A percentile compares a stretch with the other conserved stretches of the same genome.
phyloP scores from a whole-genome alignment of 768 basidiomycete genomes.

The Clavaria fumosa region DNA sequence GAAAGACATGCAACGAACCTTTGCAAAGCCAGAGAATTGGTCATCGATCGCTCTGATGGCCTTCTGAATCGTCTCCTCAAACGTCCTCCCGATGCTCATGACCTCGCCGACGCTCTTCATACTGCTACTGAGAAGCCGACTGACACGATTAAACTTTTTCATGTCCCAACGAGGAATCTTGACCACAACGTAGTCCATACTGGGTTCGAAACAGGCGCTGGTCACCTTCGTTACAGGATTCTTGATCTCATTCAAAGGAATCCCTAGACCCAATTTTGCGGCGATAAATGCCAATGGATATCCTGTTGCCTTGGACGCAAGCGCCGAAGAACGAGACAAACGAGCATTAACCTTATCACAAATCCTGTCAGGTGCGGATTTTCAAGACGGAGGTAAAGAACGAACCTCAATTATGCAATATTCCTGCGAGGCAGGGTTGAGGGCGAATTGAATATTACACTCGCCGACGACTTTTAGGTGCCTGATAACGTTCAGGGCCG shows the following conservation, averaged over 20 bases:
- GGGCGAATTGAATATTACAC: conserved; percentile 98
- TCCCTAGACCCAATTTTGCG: conserved; percentile 92
- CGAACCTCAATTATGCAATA: conserved; percentile 95
- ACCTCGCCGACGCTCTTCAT: conserved; percentile 99
- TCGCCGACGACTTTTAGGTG: conserved; percentile 96
- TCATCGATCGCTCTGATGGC: conserved; percentile 96
- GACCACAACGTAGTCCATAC: conserved; percentile 92
- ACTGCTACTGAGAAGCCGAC: conserved; percentile 76
- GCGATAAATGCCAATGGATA: conserved; percentile 98
- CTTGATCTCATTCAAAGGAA: conserved; percentile 94
- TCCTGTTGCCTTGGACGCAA: conserved; percentile 96
- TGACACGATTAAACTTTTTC: conserved; percentile 94
- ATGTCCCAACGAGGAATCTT: conserved; percentile 99
- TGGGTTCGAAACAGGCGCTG: conserved; percentile 95
- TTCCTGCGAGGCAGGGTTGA: conserved; percentile 88
- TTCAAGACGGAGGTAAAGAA: not conserved
- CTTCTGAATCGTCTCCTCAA: conserved; percentile 98
- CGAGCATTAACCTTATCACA: conserved; percentile 75
- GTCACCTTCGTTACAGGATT: conserved; percentile 97
- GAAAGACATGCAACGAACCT: conserved; percentile 27
- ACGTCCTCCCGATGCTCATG: conserved; percentile 96
- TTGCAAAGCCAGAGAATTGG: conserved; percentile 82
- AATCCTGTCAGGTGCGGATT: conserved; percentile 3
- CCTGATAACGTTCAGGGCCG: conserved; percentile 97
- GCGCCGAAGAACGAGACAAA: conserved; percentile 90